Evolutionary conservation across 2,329 filamentous ascomycete species (phyloP).

Genomic region (Knufia petricola): DNA sequence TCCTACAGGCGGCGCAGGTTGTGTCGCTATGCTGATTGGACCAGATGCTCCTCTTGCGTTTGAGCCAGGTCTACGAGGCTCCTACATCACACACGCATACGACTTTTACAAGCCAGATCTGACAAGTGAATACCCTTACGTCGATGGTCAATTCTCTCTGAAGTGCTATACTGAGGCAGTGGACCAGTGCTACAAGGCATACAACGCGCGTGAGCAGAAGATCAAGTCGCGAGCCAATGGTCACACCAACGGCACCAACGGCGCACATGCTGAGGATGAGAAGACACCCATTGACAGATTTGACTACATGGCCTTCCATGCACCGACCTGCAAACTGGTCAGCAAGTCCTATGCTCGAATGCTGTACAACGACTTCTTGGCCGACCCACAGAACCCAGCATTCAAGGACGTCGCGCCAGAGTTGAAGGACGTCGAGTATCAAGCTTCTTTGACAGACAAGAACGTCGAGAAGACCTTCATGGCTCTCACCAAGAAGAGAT

Average conservation of each 20-base stretch:
- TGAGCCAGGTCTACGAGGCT: conserved; percentile 69
- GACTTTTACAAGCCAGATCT: conserved; percentile 88
- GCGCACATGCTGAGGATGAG: conserved; percentile 31
- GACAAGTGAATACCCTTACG: conserved; percentile 76
- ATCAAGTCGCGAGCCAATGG: conserved; percentile 37
- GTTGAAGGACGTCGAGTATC: conserved; percentile 67
- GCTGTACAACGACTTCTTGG: conserved; percentile 76
- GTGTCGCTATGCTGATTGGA: conserved; percentile 68
- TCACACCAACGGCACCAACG: conserved; percentile 39
- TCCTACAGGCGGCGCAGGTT: conserved; percentile 70
- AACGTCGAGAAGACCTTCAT: conserved; percentile 80
- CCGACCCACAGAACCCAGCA: conserved; percentile 54
- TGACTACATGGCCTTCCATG: conserved; percentile 74
- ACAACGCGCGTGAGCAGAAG: conserved; percentile 61
- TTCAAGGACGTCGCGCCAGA: conserved; percentile 70
- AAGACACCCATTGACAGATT: conserved; percentile 68
- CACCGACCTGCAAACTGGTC: conserved; percentile 79
- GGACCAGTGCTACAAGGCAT: conserved; percentile 71
- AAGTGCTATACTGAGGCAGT: conserved; percentile 74
- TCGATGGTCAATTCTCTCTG: conserved; percentile 74
- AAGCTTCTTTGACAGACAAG: conserved; percentile 71
- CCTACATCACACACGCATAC: conserved; percentile 74
- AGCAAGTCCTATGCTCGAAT: conserved; percentile 76
- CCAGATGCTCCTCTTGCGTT: conserved; percentile 67
- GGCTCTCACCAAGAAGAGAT: conserved; percentile 72